Base-by-base conservation (phyloP, 2,329 filamentous ascomycete species). In the Diaporthe caulivora region DNA sequence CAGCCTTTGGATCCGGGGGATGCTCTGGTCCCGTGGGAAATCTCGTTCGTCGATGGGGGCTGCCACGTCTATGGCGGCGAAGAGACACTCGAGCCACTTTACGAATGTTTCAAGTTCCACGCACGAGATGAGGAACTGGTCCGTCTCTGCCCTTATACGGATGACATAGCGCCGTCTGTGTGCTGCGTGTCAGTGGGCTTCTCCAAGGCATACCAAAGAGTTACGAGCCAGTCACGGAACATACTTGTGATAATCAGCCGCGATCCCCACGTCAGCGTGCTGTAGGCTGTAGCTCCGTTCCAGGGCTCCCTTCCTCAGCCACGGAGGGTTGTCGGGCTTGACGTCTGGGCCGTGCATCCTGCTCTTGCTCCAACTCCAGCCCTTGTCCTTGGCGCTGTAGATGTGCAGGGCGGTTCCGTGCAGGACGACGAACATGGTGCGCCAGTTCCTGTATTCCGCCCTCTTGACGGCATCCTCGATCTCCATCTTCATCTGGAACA, bases 221-320 rank as follows among this genome's bases (percentile, higher is more conserved):
- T 21, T 15, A 34, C 21, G 11, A n/a, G 24, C 51, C 57, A 21
- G 24, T 21, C 18, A 6, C 9, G n/a, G 29, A 70, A 85, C 89
- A 78, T 82, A 91, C 88, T 94, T 93, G 78, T 88, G 87, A 80
- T 93, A 92, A 81, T 95, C 93, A 21, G 90, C 88, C 13, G 93
- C 93, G 75, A 95, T 89, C 15, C 93, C 93, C 29, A 93, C 90
- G 81, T 95, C 93, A 29, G 93, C 93, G 79, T 95, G 92, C 76
- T 94, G 88, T 62, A 95, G 85, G 69, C 91, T 93, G 80, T 94
- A 95, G n/a, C 87, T 89, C 80, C 87, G 89, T 76, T 94, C 84
- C 49, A 94, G 82, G 71, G 85, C 86, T 26, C 89, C 89, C 74
- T 83, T 86, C 76, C 83, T 87, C 55, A 88, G 81, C 84, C 82